These are phyloP conservation scores for Starmerella cellae DNA, from an alignment of 805 yeast species.

Conservation along the genomic window DNA sequence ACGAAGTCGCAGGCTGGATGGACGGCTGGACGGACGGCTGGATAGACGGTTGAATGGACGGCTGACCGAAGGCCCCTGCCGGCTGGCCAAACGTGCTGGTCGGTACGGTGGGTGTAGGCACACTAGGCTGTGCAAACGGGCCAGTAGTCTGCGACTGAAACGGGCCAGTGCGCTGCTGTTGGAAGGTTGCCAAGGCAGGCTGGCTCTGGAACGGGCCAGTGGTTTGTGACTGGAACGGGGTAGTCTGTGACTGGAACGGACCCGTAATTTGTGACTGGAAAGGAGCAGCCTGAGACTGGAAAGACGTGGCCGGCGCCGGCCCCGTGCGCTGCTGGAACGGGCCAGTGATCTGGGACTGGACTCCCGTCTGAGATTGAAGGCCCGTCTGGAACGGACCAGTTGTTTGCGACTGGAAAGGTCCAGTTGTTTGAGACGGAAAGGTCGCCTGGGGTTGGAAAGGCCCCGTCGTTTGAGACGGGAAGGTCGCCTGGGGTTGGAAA, in stretches of 20 bases:
- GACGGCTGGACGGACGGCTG: slow-evolving; percentile 12
- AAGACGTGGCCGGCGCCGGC: background rate
- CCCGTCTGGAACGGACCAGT: slow-evolving; percentile 14
- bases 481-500: slow-evolving; percentile 11
- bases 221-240: slow-evolving; percentile 22
- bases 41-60: background rate
- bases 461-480: slow-evolving; percentile 11
- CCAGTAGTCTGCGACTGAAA: slow-evolving; percentile 1
- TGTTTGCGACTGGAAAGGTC: slow-evolving; percentile 14
- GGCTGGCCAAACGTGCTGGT: slow-evolving; percentile 1
- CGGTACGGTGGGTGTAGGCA: background rate
- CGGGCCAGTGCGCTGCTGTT: slow-evolving; percentile 11
- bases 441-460: slow-evolving; percentile 13
- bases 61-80: slow-evolving; percentile 7
- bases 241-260: slow-evolving; percentile 12
- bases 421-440: slow-evolving; percentile 21
- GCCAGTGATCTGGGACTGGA: slow-evolving; percentile 26
- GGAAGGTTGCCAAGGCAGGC: slow-evolving; percentile 24
- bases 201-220: slow-evolving; percentile 10
- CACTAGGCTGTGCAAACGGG: background rate
- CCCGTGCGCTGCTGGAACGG: slow-evolving; percentile 15
- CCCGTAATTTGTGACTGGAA: slow-evolving; percentile 14
- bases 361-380: slow-evolving; percentile 21
- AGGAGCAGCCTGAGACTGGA: slow-evolving; percentile 10
- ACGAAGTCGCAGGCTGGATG: slow-evolving; percentile 5